Evolutionary conservation across 2,329 filamentous ascomycete species (phyloP).

Genomic region (Penicillium concentricum): DNA sequence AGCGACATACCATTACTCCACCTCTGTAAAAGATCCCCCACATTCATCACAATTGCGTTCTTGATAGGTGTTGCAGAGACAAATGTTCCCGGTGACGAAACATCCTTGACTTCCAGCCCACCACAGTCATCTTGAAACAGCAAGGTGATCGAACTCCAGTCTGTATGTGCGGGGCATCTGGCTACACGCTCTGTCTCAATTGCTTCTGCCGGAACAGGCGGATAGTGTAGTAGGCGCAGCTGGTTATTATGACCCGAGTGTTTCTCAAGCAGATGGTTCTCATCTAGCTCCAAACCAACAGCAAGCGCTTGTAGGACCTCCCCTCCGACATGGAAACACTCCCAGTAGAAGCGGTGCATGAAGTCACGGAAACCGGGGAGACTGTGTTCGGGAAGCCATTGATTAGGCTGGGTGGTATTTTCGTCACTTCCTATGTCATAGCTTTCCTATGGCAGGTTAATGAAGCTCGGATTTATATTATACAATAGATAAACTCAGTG

Average conservation of each 20-base stretch:
- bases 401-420: conserved; percentile 48
- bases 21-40: conserved; percentile 52
- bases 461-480: neutral
- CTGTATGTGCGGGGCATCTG: conserved; percentile 54
- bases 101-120: conserved; percentile 53
- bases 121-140: conserved; percentile 56
- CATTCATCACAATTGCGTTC: conserved; percentile 49
- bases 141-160: conserved; percentile 55
- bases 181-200: conserved; percentile 46
- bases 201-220: conserved; percentile 46
- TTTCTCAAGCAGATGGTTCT: conserved; percentile 46
- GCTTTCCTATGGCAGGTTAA: conserved; percentile 43
- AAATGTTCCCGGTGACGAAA: conserved; percentile 40
- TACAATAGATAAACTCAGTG: neutral
- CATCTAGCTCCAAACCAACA: conserved; percentile 48
- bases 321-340: conserved; percentile 45
- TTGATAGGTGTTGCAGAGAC: conserved; percentile 42
- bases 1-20: conserved; percentile 49
- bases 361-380: conserved; percentile 51
- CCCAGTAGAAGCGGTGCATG: conserved; percentile 52
- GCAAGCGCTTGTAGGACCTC: conserved; percentile 50
- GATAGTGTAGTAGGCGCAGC: conserved; percentile 61
- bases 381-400: conserved; percentile 49
- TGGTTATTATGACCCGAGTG: conserved; percentile 60
- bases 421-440: conserved; percentile 54